phyloP scores from a whole-genome alignment of 2,329 filamentous ascomycete species.

The Penicillium sp. region DNA sequence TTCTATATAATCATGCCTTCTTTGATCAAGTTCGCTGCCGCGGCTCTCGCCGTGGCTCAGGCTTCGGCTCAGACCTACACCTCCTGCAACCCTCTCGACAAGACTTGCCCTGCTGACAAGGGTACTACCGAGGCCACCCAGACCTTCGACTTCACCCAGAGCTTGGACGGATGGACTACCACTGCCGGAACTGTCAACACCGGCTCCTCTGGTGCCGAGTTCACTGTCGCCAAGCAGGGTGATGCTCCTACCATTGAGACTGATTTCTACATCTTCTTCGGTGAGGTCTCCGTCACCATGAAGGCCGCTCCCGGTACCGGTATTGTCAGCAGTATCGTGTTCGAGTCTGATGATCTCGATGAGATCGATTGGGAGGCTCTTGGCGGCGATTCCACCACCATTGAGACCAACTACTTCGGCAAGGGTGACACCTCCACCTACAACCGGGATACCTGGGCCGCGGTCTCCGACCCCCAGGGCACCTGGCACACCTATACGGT shows the following conservation, averaged over 20 bases:
- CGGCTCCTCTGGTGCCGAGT: constrained; percentile 70
- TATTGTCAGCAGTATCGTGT: constrained; percentile 87
- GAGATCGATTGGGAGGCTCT: constrained; percentile 77
- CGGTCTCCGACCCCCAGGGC: constrained; percentile 58
- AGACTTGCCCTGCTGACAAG: constrained; percentile 65
- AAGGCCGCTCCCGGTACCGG: constrained; percentile 84
- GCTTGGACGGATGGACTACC: constrained; percentile 63
- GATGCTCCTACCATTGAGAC: constrained; percentile 85
- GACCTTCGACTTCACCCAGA: constrained; percentile 45
- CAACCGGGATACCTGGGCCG: constrained; percentile 79
- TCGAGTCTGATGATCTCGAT: constrained; percentile 91
- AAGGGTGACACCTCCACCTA: constrained; percentile 79
- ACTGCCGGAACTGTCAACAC: constrained; percentile 67
- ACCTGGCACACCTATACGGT: constrained; percentile 52
- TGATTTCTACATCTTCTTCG: constrained; percentile 98
- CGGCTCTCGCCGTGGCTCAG: constrained; percentile 32
- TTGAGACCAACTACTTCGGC: constrained; percentile 93
- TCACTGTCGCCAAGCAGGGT: constrained; percentile 74
- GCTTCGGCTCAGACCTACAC: constrained; percentile 70
- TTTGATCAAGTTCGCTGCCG: constrained; percentile 31
- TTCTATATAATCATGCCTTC: constrained; percentile 27
- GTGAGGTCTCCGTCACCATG: constrained; percentile 79
- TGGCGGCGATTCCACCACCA: constrained; percentile 35
- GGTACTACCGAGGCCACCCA: constrained; percentile 59
- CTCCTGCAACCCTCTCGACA: constrained; percentile 66